phyloP scores from a whole-genome alignment of 2,329 filamentous ascomycete genomes.

The Chaetomiaceae sp. region DNA sequence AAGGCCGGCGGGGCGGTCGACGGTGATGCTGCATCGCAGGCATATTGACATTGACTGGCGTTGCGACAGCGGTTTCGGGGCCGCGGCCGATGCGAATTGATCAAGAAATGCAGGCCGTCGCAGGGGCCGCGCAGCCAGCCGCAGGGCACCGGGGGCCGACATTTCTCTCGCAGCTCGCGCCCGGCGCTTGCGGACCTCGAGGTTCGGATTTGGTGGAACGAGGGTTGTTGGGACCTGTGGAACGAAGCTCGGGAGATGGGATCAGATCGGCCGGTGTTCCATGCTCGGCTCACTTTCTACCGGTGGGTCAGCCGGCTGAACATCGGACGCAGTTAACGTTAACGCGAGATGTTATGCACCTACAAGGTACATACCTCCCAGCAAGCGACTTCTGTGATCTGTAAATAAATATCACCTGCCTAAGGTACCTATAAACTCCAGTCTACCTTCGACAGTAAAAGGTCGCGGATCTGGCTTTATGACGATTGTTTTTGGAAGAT shows the following conservation, averaged over 20 bases:
- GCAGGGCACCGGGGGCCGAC: conserved; percentile 23
- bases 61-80: not conserved
- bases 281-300: conserved; percentile 4
- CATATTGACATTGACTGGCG: conserved; percentile 27
- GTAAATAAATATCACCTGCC: no score
- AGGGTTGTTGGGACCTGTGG: not conserved
- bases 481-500: no score
- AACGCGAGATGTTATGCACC: no score
- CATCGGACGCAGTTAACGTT: no score
- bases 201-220: not conserved
- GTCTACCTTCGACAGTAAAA: no score
- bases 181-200: not conserved
- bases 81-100: conserved; percentile 11
- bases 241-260: not conserved
- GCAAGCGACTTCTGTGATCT: no score
- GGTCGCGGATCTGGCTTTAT: no score
- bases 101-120: conserved; percentile 14
- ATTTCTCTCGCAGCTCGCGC: conserved; percentile 24
- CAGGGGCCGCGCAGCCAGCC: conserved; percentile 23
- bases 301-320: no score
- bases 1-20: conserved; percentile 3
- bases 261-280: not conserved
- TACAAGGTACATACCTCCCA: no score
- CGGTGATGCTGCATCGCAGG: conserved; percentile 25
- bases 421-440: no score